Evolutionary conservation across 2,329 filamentous ascomycete species (phyloP), one percentile per base, ranked within the genome.

Genomic region (Tolypocladium sp.): DNA sequence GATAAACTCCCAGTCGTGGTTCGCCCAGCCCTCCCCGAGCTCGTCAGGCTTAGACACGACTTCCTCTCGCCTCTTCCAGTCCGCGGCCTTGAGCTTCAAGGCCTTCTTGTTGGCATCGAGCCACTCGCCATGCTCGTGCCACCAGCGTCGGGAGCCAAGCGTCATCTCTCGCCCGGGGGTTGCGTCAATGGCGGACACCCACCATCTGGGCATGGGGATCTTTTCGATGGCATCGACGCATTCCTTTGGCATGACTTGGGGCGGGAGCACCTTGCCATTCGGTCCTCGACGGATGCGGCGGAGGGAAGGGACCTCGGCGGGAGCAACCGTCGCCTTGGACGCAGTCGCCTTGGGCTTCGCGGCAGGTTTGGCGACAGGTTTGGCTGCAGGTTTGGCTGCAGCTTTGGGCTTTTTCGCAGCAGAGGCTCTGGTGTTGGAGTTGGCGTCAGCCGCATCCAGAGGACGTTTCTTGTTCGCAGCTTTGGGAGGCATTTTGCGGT

Each of bases 31-130:
- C 2, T 62, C 61, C 13, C 54, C 41, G 1, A 63, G 55, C 3
- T 25, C 49, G 6, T 37, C 37, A 9, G 59, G 63, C 13, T 63
- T 59, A n/a, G 57, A 56, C 60, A 64, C 55, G 8, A 63, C 64
- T 15, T 62, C 61, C 0, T 67, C 63, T 44, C 46, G 63, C 59
- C 56, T 63, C 52, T 65, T 65, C 65, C 65, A 67, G 2, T 64
- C 41, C 3, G 51, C 52, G 10, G 41, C 61, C 4, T 58, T 59
- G 2, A 67, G 27, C 22, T 63, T 62, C 2, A 68, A 49, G 2
- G 57, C 41, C 15, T 60, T 51, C 56, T 65, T 67, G 15, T 67
- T 56, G 10, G 55, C 30, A 46, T 64, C 59, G 10, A 68, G 56
- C 64, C 63, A 68, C 22, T 54, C 49, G 0, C 46, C 57, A 4